phyloP scores from a whole-genome alignment of 1,284 basidiomycete species.

The Entoloma clypeatum region DNA sequence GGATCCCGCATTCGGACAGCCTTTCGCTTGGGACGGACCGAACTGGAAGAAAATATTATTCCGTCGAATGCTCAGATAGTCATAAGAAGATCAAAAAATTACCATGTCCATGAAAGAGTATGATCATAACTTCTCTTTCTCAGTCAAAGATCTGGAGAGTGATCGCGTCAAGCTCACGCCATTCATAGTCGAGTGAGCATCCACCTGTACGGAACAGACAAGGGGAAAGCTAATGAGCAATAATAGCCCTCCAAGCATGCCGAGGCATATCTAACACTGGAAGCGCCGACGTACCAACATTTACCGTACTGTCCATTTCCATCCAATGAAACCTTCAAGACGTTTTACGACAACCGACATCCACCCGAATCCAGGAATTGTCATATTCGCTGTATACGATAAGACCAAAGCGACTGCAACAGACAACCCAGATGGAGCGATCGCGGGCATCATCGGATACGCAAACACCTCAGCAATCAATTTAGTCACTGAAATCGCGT shows the following conservation, averaged over 20 bases:
- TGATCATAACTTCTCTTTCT: slow-evolving; percentile 13
- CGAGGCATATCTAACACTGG: too few species aligned
- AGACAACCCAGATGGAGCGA: slow-evolving; percentile 5
- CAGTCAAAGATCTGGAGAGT: slow-evolving; percentile 13
- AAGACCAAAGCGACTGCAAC: slow-evolving; percentile 6
- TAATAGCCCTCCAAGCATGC: slow-evolving; percentile 11
- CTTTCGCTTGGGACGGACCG: too few species aligned
- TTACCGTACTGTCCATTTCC: slow-evolving; percentile 11
- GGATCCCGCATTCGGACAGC: too few species aligned
- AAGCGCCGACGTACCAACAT: slow-evolving; percentile 9
- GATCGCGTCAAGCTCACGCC: slow-evolving; percentile 15
- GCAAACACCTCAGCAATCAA: slow-evolving; percentile 2
- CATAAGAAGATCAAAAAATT: not conserved
- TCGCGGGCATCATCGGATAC: slow-evolving; percentile 11
- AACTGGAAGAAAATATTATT: too few species aligned
- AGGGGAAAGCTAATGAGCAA: not conserved
- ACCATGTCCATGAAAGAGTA: slow-evolving; percentile 7
- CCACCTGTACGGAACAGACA: not conserved
- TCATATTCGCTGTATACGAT: slow-evolving; percentile 12
- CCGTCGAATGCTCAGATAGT: not conserved
- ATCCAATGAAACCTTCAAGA: slow-evolving; percentile 5
- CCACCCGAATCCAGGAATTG: slow-evolving; percentile 4
- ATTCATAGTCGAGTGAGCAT: slow-evolving; percentile 4
- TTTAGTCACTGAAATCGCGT: slow-evolving; percentile 3
- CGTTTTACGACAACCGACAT: slow-evolving; percentile 4